phyloP scores from a whole-genome alignment of 768 basidiomycete species.

The Amanita rimosa region DNA sequence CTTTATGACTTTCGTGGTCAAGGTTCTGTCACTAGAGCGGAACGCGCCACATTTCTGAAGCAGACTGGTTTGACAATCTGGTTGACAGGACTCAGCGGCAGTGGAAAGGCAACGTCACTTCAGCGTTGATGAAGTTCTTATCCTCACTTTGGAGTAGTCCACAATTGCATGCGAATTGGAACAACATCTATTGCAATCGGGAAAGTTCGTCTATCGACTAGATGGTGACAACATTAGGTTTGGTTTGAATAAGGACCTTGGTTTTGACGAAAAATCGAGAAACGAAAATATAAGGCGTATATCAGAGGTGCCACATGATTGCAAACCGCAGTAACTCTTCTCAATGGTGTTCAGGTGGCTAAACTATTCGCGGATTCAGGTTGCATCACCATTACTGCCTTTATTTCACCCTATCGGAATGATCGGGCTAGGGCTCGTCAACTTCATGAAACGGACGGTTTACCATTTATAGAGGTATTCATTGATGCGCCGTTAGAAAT shows the following conservation, averaged over 20 bases:
- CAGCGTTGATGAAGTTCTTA: neutral
- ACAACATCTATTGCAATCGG: slow-evolving; percentile 82
- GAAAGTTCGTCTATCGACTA: slow-evolving; percentile 80
- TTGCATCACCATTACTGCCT: slow-evolving; percentile 84
- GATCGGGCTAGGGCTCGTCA: slow-evolving; percentile 78
- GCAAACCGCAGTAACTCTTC: neutral
- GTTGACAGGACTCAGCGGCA: slow-evolving; percentile 93
- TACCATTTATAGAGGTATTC: slow-evolving; percentile 91
- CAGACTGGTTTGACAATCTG: slow-evolving; percentile 92
- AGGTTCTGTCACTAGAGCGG: slow-evolving; percentile 64
- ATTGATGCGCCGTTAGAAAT: slow-evolving; percentile 85
- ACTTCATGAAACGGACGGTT: slow-evolving; percentile 59
- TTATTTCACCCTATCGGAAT: slow-evolving; percentile 94
- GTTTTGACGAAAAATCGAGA: slow-evolving; percentile 85
- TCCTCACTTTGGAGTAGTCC: slow-evolving; percentile 32
- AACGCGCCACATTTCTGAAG: slow-evolving; percentile 55
- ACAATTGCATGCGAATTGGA: slow-evolving; percentile 96
- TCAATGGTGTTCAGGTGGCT: slow-evolving; percentile 54
- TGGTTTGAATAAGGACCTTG: slow-evolving; percentile 93
- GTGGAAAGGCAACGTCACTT: slow-evolving; percentile 63
- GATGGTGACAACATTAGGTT: slow-evolving; percentile 96
- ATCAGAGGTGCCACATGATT: slow-evolving; percentile 58
- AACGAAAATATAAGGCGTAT: slow-evolving; percentile 96
- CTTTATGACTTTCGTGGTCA: neutral
- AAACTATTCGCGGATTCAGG: slow-evolving; percentile 88